A percentile compares a stretch with the other conserved stretches of the same genome.
phyloP scores from a whole-genome alignment of 2,329 filamentous ascomycete genomes.

The Cercospora sp. region DNA sequence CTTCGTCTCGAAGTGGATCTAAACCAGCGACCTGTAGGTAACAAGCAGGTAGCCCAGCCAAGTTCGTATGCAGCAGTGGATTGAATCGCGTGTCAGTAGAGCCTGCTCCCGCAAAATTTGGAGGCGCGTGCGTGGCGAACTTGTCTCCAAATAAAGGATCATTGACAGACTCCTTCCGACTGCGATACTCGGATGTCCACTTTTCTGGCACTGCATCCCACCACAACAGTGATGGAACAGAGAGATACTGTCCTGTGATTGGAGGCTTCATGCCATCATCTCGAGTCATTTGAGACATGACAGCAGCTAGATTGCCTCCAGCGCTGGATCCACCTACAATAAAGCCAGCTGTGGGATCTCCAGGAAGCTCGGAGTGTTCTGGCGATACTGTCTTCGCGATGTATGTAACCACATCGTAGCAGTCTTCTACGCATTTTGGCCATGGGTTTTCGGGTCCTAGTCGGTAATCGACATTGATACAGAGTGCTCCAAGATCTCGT shows the following conservation, averaged over 20 bases:
- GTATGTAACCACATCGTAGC: constrained; percentile 47
- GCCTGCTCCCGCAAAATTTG: constrained; percentile 3
- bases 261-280: constrained; percentile 46
- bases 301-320: constrained; percentile 45
- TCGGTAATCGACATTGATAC: constrained; percentile 38
- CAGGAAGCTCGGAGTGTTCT: constrained; percentile 22
- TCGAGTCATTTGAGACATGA: constrained; percentile 44
- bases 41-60: constrained; percentile 44
- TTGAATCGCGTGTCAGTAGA: constrained; percentile 16
- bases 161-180: constrained; percentile 43
- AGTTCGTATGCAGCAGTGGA: constrained; percentile 20
- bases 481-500: constrained; percentile 22
- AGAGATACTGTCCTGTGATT: constrained; percentile 46
- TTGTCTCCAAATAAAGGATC: constrained; percentile 37
- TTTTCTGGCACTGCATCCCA: constrained; percentile 40
- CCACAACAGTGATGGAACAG: constrained; percentile 45
- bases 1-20: constrained; percentile 55
- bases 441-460: constrained; percentile 51
- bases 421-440: constrained; percentile 47
- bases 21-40: constrained; percentile 55
- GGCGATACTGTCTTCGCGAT: constrained; percentile 38
- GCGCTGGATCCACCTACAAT: constrained; percentile 52
- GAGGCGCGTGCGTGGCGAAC: background rate
- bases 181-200: constrained; percentile 43
- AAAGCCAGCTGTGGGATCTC: constrained; percentile 47